Evolutionary conservation across 2,329 filamentous ascomycete genomes (phyloP), one percentile per base, ranked within the genome.

Genomic region (Tympanopsis confertula): DNA sequence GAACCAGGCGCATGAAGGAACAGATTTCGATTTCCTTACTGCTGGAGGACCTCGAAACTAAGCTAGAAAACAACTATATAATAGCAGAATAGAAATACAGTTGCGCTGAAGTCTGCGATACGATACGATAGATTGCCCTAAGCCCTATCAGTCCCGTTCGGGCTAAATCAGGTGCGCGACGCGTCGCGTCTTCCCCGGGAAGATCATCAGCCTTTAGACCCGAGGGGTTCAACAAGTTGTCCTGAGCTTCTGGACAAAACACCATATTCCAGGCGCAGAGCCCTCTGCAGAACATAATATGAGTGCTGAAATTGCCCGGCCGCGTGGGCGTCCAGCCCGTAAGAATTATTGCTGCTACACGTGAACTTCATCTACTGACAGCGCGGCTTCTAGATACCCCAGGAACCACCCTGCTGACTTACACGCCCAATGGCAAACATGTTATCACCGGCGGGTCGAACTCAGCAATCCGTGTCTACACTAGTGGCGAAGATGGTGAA

Each of bases 401-500:
- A 38, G 93, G 93, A 45, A 76, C 78, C 40, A 96, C 93, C 2
- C 87, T 79, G 49, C 78, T 93, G 47, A 75, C 83, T 45, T 96
- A 96, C 61, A 95, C 88, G 1, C 85, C 86, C 5, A 80, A 94
- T 57, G 91, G 93, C 44, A 74, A 72, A 47, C 85, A 83, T 50
- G 71, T 98, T 41, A 77, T 96, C 46, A 96, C 91, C 10, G 88
- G 87, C 42, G 91, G 91, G 45, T 82, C 86, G 41, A 94, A 96
- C 63, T 93, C 93, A 52, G 86, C 86, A 5, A 87, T 94, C 51
- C 84, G 93, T 36, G 75, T 96, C 36, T 98, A 94, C 65, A 85
- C 82, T 47, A 91, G 88, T 13, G 86, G 86, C 42, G 91, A 83
- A 28, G 84, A 94, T 62, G 88, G 87, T 49, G 91, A 98, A 56